phyloP scores from a whole-genome alignment of 495 filamentous ascomycete species.

The Bacidia rubella region DNA sequence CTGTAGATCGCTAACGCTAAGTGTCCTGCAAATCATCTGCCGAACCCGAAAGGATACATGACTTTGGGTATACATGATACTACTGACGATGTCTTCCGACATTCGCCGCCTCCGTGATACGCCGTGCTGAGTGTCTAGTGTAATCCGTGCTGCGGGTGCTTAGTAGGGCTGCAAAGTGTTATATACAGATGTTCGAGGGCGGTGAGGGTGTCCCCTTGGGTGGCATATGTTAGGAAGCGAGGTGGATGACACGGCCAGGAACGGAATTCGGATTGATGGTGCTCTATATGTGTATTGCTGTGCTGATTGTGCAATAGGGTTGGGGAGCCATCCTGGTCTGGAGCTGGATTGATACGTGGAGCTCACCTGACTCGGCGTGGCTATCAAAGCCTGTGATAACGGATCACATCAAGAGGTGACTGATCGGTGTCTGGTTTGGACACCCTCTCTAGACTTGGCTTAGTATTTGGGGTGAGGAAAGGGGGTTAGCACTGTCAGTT shows the following conservation, averaged over 20 bases:
- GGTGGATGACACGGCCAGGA: neutral
- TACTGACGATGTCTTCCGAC: neutral
- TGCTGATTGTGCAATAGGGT: constrained; percentile 10
- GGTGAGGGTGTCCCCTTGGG: neutral
- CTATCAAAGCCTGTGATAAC: neutral
- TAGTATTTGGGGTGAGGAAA: neutral
- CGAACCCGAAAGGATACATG: neutral
- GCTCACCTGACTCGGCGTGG: constrained; percentile 5
- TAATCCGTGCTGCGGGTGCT: neutral
- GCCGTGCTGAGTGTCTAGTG: neutral
- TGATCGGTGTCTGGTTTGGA: neutral
- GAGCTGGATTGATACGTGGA: constrained; percentile 4
- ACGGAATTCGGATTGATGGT: neutral
- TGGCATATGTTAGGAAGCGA: neutral
- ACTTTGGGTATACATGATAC: neutral
- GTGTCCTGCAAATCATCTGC: neutral
- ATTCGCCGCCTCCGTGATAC: neutral
- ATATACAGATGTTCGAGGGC: neutral
- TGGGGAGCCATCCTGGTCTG: constrained; percentile 16
- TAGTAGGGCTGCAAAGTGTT: neutral
- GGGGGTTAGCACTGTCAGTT: neutral
- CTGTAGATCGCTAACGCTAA: neutral
- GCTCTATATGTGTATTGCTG: constrained; percentile 12
- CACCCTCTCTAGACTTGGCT: neutral
- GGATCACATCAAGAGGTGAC: neutral